phyloP scores from a whole-genome alignment of 805 yeast species.

The Sungouiozyma intestinalis region DNA sequence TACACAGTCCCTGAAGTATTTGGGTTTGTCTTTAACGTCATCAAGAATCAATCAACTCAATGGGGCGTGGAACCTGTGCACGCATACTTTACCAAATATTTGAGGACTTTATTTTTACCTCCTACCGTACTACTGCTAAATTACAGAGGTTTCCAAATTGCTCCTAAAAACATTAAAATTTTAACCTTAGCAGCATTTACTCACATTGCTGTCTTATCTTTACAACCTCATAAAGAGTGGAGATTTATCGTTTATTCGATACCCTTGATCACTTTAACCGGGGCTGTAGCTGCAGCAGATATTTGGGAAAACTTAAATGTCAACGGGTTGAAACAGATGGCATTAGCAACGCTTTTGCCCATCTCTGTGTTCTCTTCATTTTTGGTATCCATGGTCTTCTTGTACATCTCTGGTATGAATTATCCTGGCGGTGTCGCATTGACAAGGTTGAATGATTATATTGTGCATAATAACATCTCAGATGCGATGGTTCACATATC shows the following conservation, averaged over 20 bases:
- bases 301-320: conserved; percentile 28
- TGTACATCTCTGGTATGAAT: conserved; percentile 57
- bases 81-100: conserved; percentile 49
- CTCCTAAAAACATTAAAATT: conserved; percentile 33
- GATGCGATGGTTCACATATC: conserved; percentile 54
- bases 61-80: conserved; percentile 82
- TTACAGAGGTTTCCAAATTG: conserved; percentile 30
- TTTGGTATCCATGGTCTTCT: conserved; percentile 39
- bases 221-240: conserved; percentile 92
- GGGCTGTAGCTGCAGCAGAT: conserved; percentile 48
- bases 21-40: conserved; percentile 63
- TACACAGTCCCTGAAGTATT: conserved; percentile 62
- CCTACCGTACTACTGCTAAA: conserved; percentile 36
- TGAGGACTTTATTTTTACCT: conserved; percentile 34
- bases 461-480: conserved; percentile 22
- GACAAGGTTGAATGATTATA: conserved; percentile 36
- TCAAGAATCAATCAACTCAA: conserved; percentile 58
- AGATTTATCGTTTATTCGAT: conserved; percentile 70
- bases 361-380: conserved; percentile 30
- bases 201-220: conserved; percentile 55
- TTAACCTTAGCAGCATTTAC: conserved; percentile 41
- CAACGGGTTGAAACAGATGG: conserved; percentile 12
- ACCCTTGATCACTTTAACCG: conserved; percentile 57
- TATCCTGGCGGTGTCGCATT: conserved; percentile 88
- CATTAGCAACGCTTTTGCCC: conserved; percentile 25